These are phyloP conservation scores for Apostasia shenzhenica DNA, from an alignment of 106 monocot genomes.

Conservation along the genomic window DNA sequence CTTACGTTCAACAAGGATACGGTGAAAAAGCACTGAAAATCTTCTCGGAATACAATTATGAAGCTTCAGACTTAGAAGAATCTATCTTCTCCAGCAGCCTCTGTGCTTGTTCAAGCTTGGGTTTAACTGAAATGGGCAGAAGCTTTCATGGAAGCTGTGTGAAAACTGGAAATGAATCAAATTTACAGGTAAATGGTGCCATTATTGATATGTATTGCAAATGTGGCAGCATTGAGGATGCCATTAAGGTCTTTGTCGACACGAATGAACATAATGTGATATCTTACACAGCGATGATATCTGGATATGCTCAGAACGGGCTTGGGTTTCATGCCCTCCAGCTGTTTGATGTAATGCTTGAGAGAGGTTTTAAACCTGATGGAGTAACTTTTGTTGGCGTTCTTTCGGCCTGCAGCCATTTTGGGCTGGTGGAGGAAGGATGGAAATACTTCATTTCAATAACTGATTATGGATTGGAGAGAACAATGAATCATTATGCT, in stretches of 20 bases:
- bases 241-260: constrained; percentile 1
- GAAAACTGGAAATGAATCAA: constrained; percentile 17
- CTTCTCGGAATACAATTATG: constrained; percentile 13
- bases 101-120: constrained; percentile 22
- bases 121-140: constrained; percentile 19
- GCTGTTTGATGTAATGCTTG: constrained; percentile 15
- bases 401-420: constrained; percentile 31
- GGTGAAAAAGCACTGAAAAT: constrained; percentile 19
- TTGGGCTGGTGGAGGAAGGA: constrained; percentile 26
- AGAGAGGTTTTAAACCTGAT: constrained; percentile 12
- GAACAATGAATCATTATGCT: constrained; percentile 20
- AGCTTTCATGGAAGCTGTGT: constrained; percentile 8
- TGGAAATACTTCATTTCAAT: constrained; percentile 20
- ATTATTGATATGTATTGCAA: constrained; percentile 22
- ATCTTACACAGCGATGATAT: constrained; percentile 21
- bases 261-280: constrained; percentile 15
- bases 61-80: constrained; percentile 10
- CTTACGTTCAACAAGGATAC: constrained; percentile 16
- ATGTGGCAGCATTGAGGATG: constrained; percentile 18
- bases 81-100: constrained; percentile 20
- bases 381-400: constrained; percentile 18
- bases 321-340: constrained; percentile 8
- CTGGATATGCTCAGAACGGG: constrained; percentile 20
- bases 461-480: constrained; percentile 13
- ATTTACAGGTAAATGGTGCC: constrained; percentile 10